These are phyloP conservation scores for Globisporangium nagaii DNA, from an alignment of 352 stramenopile species.

Conservation along the genomic window DNA sequence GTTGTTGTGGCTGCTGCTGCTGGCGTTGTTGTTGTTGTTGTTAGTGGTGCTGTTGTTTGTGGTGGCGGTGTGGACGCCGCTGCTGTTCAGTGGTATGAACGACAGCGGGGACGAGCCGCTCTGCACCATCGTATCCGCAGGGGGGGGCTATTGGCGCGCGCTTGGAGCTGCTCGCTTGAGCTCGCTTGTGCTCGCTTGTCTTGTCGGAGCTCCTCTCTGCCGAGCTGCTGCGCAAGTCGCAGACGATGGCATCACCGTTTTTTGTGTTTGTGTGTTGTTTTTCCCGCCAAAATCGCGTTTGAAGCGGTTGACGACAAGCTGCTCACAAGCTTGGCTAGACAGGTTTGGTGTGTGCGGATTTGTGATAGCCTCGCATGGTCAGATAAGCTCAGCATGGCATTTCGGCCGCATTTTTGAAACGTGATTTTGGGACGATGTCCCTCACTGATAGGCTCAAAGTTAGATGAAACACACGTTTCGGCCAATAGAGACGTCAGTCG, in stretches of 20 bases:
- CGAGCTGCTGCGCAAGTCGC: too few species aligned
- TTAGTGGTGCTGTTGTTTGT: slow-evolving; percentile 14
- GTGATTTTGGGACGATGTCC: too few species aligned
- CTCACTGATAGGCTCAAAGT: too few species aligned
- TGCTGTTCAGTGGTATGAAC: background rate
- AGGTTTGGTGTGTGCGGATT: background rate
- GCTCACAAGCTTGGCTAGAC: background rate
- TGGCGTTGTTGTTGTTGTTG: slow-evolving; percentile 15
- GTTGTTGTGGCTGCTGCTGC: slow-evolving; percentile 4
- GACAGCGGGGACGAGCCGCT: background rate
- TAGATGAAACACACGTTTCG: too few species aligned
- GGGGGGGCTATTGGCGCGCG: background rate
- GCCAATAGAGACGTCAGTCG: too few species aligned
- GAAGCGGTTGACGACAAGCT: background rate
- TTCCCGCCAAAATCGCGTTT: background rate
- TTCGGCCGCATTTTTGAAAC: too few species aligned
- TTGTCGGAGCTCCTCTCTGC: background rate
- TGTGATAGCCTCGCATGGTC: too few species aligned
- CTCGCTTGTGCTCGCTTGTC: background rate
- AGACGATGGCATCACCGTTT: too few species aligned
- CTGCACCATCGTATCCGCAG: background rate
- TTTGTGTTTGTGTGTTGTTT: too few species aligned
- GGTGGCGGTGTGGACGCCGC: background rate
- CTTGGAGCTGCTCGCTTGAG: background rate
- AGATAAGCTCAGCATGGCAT: too few species aligned